phyloP scores from a whole-genome alignment of 768 basidiomycete genomes.

The Leccinum obscurum region DNA sequence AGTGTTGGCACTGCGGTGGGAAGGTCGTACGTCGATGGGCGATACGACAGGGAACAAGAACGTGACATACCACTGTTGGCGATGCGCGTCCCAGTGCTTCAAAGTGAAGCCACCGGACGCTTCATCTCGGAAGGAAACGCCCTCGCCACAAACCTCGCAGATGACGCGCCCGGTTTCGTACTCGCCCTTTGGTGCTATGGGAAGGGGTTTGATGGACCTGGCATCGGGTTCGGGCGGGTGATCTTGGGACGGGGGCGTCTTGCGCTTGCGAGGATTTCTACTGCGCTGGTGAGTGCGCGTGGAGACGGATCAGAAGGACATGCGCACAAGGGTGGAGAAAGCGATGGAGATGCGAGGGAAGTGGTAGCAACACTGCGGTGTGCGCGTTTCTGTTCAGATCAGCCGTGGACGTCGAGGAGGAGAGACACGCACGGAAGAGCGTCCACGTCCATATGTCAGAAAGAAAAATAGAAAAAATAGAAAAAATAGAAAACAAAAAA shows the following conservation, averaged over 20 bases:
- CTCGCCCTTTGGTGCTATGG: constrained; percentile 43
- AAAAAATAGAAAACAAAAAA: constrained; percentile 2
- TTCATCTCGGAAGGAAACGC: constrained; percentile 69
- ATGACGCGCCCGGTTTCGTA: constrained; percentile 66
- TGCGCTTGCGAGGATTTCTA: constrained; percentile 43
- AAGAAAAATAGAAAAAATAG: constrained; percentile 3
- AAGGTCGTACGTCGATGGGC: constrained; percentile 7
- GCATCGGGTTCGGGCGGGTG: constrained; percentile 17
- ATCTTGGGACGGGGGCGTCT: constrained; percentile 32
- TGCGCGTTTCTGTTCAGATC: constrained; percentile 19
- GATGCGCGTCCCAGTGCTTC: constrained; percentile 71
- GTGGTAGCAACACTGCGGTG: constrained; percentile 10
- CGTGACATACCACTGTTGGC: constrained; percentile 51
- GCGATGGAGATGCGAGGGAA: constrained; percentile 17
- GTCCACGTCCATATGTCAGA: constrained; percentile 21
- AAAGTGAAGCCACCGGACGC: constrained; percentile 61
- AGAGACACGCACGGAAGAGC: constrained; percentile 19
- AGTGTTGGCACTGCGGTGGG: constrained; percentile 28
- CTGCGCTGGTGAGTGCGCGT: constrained; percentile 10
- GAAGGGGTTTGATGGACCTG: constrained; percentile 9
- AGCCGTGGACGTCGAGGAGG: constrained; percentile 2
- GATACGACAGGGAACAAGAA: constrained; percentile 6
- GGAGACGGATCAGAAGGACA: constrained; percentile 18
- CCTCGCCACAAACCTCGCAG: constrained; percentile 62
- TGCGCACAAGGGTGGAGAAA: constrained; percentile 23